Evolutionary conservation across 306 rosid species (phyloP).

Genomic region (Prunus persica): DNA sequence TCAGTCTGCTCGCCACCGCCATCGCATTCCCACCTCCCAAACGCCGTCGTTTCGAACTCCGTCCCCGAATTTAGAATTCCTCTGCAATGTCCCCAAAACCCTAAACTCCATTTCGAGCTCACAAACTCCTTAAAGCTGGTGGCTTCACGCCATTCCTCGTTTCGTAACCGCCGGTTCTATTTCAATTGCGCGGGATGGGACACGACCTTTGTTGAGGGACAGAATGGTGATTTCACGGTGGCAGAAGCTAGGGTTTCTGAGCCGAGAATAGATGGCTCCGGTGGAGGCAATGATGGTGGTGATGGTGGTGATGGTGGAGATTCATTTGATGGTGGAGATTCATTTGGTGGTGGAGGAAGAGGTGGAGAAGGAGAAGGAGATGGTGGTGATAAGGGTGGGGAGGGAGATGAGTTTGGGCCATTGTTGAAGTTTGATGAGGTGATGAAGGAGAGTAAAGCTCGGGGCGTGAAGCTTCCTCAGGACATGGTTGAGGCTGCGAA

Average conservation of each 20-base stretch:
- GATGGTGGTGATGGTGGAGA: conserved; percentile 16
- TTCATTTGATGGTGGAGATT: conserved; percentile 10
- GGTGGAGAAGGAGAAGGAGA: conserved; percentile 31
- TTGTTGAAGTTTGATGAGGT: conserved; percentile 64
- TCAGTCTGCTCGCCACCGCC: conserved; percentile 26
- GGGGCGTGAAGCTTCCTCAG: conserved; percentile 61
- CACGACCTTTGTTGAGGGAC: conserved; percentile 12
- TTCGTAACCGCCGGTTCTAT: conserved; percentile 13
- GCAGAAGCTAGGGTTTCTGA: conserved; percentile 22
- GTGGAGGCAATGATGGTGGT: conserved; percentile 10
- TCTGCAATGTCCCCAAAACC: background rate
- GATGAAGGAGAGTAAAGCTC: conserved; percentile 61
- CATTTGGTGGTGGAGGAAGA: conserved; percentile 11
- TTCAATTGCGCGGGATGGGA: conserved; percentile 39
- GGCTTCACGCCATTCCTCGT: conserved; percentile 15
- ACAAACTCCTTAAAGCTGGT: background rate
- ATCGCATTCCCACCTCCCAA: conserved; percentile 18
- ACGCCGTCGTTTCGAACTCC: conserved; percentile 16
- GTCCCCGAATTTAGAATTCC: conserved; percentile 7
- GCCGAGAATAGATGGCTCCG: conserved; percentile 18
- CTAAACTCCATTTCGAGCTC: background rate
- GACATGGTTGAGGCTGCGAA: conserved; percentile 81
- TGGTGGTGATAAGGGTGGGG: conserved; percentile 24
- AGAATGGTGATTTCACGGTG: background rate
- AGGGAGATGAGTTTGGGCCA: conserved; percentile 67